phyloP scores from a whole-genome alignment of 2,329 filamentous ascomycete genomes.

The Penicillium verrucosum region DNA sequence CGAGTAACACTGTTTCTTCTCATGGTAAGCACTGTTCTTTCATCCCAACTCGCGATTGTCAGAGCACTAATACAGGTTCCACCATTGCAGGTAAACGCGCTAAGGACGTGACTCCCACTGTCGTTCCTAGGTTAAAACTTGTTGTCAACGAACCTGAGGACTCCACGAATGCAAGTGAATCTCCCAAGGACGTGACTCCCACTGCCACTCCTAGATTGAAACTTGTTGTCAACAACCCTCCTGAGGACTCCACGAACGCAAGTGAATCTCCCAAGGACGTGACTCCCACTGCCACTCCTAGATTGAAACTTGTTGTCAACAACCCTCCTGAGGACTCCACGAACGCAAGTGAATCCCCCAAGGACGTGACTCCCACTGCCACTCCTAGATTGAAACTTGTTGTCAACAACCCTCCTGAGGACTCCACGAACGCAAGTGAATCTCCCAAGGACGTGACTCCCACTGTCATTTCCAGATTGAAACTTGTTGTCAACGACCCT shows the following conservation, averaged over 20 bases:
- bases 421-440: no score
- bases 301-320: no score
- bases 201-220: neutral
- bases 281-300: neutral
- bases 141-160: neutral
- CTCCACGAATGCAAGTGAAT: neutral
- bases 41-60: neutral
- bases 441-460: neutral
- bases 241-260: neutral
- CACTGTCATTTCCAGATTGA: neutral
- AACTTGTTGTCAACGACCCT: no score
- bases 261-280: no score
- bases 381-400: no score
- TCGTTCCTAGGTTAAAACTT: neutral
- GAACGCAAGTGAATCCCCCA: no score
- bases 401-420: no score
- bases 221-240: neutral
- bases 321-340: no score
- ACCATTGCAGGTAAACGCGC: neutral
- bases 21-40: neutral
- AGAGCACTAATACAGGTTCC: neutral
- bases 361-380: no score
- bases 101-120: neutral
- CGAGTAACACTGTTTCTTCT: neutral
- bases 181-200: neutral